phyloP scores from a whole-genome alignment of 1,284 basidiomycete genomes.

The Microstroma glucosiphilum region DNA sequence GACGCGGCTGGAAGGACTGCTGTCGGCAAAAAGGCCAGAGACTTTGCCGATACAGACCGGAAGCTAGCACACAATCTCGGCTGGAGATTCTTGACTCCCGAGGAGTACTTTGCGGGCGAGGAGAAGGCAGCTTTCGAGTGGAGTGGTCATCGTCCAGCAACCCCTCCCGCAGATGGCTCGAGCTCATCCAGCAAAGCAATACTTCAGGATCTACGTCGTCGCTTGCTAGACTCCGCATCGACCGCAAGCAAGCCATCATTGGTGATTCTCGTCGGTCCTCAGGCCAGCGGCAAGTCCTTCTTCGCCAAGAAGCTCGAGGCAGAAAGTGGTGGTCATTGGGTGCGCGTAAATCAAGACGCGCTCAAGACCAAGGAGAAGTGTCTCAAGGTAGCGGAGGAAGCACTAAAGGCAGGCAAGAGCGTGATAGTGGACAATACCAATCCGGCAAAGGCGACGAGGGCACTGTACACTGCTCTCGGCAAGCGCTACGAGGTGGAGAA shows the following conservation, averaged over 20 bases:
- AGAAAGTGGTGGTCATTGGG: constrained; percentile 60
- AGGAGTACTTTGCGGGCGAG: constrained; percentile 36
- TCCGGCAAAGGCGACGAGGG: constrained; percentile 20
- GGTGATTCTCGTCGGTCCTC: constrained; percentile 80
- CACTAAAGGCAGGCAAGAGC: constrained; percentile 54
- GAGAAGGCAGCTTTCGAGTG: constrained; percentile 5
- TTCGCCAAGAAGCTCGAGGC: constrained; percentile 69
- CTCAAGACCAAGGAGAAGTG: constrained; percentile 70
- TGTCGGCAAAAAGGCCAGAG: constrained; percentile 11
- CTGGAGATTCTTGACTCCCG: constrained; percentile 40
- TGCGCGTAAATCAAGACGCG: constrained; percentile 50
- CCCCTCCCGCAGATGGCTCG: constrained; percentile 6
- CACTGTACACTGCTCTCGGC: constrained; percentile 20
- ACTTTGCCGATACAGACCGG: constrained; percentile 44
- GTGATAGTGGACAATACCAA: constrained; percentile 44
- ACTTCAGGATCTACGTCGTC: neutral
- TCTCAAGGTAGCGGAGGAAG: constrained; percentile 61
- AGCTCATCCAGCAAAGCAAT: neutral
- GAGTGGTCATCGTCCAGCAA: neutral
- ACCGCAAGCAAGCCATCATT: constrained; percentile 53
- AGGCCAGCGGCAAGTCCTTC: constrained; percentile 77
- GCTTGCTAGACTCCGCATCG: constrained; percentile 5
- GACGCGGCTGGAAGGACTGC: constrained; percentile 41
- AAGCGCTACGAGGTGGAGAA: neutral
- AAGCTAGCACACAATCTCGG: constrained; percentile 46